Base-by-base conservation (phyloP, 371 early-diverging fungal genomes). In the Apophysomyces sp. region DNA sequence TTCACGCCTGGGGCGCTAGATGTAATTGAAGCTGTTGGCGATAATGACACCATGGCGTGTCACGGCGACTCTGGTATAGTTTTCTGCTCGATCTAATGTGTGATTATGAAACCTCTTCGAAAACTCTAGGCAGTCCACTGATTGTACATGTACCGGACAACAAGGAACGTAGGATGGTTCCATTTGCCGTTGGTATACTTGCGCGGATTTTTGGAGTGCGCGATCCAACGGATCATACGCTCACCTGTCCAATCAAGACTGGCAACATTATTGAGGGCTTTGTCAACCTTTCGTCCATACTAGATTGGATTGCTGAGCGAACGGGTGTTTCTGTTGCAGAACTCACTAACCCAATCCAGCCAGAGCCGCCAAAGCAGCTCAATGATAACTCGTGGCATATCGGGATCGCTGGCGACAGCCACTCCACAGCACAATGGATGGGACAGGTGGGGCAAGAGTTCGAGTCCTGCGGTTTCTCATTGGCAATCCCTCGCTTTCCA, bases 1-100 rank as follows among this genome's bases (percentile, higher is more conserved):
- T 69, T 73, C 29, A 30, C 66, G 6, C 32, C 64, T 4, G 59
- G 57, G 0, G 31, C 59, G 7, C 5, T 28, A 8, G 65, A 65
- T 15, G 62, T 67, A 60, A 53, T 76, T 2, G 72, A 73, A 56
- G 66, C 72, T 1, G 67, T 61, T 24, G 51, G 58, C 2, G 61
- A 58, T 2, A 69, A 68, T 13, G 37, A 57, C 0, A 28, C 30
- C 8, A 59, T 69, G 12, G 80, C 80, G 6, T 79, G 80, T 24
- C 80, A 79, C 54, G 80, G 80, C 0, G 80, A 79, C 28, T 79
- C 80, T 16, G 80, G 80, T 60, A 44, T 21, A 57, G n/a, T 8
- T 30, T 2, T n/a, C n/a, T n/a, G n/a, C n/a, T n/a, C n/a, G n/a
- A n/a, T n/a, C n/a, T n/a, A n/a, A n/a, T n/a, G n/a, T n/a, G n/a